A percentile compares a stretch with the other conserved stretches of the same genome.
Conservation (phyloP, 352 stramenopile genomes). For the Globisporangium acanthophoron region DNA sequence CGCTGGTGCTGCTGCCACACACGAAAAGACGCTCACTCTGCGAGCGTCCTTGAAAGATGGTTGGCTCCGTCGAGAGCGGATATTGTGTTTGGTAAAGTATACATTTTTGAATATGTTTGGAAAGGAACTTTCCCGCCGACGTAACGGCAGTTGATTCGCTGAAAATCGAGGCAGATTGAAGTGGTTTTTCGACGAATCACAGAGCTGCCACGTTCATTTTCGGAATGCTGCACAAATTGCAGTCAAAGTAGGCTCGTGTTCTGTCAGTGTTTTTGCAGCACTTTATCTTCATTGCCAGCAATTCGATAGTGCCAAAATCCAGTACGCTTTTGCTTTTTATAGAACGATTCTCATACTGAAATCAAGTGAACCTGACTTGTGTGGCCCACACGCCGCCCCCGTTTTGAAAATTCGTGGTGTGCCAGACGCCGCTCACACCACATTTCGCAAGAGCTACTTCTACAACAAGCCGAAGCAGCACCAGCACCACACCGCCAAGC, state of each 20-base stretch:
- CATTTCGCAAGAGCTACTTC: background rate
- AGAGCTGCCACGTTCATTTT: no score
- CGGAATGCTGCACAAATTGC: no score
- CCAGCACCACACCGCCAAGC: no score
- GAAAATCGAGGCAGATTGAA: no score
- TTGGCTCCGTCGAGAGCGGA: constrained; percentile 14
- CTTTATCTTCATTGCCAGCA: no score
- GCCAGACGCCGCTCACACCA: background rate
- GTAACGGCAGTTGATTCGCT: no score
- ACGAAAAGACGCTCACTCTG: constrained; percentile 6
- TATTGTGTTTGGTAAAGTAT: background rate
- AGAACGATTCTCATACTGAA: background rate
- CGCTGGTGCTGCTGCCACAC: background rate
- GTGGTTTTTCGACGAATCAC: no score
- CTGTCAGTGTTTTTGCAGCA: no score
- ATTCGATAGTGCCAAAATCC: background rate
- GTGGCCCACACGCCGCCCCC: background rate
- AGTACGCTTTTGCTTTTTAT: background rate
- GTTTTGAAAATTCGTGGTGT: constrained; percentile 2
- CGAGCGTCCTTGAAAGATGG: constrained; percentile 14
- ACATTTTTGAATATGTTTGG: background rate
- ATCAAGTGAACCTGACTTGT: background rate
- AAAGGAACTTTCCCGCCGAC: no score
- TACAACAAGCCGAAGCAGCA: background rate
- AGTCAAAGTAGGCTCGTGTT: no score